These are phyloP conservation scores for Silene vulgaris DNA, from an alignment of 179 eudicot species.

Conservation along the genomic window DNA sequence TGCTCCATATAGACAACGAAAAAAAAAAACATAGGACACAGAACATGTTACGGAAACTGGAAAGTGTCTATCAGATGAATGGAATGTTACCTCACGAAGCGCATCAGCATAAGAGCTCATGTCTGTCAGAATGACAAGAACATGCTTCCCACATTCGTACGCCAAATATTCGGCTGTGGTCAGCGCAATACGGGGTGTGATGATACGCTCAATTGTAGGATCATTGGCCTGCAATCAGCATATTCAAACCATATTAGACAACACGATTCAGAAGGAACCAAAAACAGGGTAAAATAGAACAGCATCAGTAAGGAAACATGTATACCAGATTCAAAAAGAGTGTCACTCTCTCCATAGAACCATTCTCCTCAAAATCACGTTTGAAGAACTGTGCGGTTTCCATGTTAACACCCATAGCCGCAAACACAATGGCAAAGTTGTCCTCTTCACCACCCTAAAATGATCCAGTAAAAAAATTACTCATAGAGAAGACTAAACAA, in stretches of 20 bases:
- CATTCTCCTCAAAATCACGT: constrained; percentile 99
- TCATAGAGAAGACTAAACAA: neutral
- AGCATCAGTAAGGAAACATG: neutral
- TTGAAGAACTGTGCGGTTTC: constrained; percentile 99
- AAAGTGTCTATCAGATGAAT: neutral
- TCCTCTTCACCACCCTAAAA: constrained; percentile 69
- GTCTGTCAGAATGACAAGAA: constrained; percentile 93
- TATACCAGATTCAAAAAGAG: constrained; percentile 78
- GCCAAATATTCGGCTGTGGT: constrained; percentile 98
- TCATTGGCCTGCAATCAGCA: constrained; percentile 77
- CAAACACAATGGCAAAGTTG: constrained; percentile 98
- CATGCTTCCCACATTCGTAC: constrained; percentile 99
- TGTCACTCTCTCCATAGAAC: constrained; percentile 93
- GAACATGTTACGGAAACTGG: neutral
- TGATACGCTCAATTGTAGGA: constrained; percentile 97
- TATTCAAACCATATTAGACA: constrained; percentile 13
- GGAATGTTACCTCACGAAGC: constrained; percentile 85
- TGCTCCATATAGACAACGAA: no score
- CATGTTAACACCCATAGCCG: constrained; percentile 99
- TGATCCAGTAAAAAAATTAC: neutral
- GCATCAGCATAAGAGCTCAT: constrained; percentile 99
- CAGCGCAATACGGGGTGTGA: constrained; percentile 97
- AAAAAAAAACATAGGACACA: neutral
- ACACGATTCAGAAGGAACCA: neutral
- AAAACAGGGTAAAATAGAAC: neutral